phyloP scores from a whole-genome alignment of 352 stramenopile genomes.

The Thraustochytrium sp. region DNA sequence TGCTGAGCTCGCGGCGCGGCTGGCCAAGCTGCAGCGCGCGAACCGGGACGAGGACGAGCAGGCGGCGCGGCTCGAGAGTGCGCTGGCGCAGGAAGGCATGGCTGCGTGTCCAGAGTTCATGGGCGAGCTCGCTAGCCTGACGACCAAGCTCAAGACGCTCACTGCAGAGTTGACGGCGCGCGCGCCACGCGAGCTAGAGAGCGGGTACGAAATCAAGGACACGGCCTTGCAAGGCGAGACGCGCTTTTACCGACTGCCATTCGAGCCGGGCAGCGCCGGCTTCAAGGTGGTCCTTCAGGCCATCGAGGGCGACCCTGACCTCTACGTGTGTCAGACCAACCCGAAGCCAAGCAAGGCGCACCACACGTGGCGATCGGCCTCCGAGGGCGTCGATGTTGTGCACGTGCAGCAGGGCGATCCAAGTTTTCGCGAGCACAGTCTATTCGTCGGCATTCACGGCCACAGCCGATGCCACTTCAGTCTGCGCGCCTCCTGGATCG shows the following conservation, averaged over 20 bases:
- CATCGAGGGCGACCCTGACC: conserved; percentile 11
- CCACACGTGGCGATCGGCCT: conserved; percentile 32
- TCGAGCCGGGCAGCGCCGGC: not conserved
- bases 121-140: not conserved
- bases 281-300: conserved; percentile 35
- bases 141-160: conserved; percentile 5
- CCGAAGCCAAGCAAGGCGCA: conserved; percentile 22
- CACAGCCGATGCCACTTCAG: conserved; percentile 12
- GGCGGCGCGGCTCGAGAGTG: not conserved
- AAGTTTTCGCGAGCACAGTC: not conserved
- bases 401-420: conserved; percentile 17
- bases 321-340: conserved; percentile 28
- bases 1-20: not conserved
- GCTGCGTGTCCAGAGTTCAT: not conserved
- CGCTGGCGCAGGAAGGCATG: not conserved
- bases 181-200: not conserved
- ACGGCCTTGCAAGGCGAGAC: conserved; percentile 1
- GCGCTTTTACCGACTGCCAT: conserved; percentile 9
- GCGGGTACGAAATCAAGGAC: conserved; percentile 27
- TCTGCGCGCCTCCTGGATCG: conserved; percentile 12
- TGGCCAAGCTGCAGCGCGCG: not conserved
- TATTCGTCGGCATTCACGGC: conserved; percentile 21
- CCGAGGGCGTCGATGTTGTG: conserved; percentile 19
- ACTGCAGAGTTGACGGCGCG: not conserved
- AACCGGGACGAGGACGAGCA: not conserved